Base-by-base conservation (phyloP, 805 yeast species). In the Candida sakaeoensis region DNA sequence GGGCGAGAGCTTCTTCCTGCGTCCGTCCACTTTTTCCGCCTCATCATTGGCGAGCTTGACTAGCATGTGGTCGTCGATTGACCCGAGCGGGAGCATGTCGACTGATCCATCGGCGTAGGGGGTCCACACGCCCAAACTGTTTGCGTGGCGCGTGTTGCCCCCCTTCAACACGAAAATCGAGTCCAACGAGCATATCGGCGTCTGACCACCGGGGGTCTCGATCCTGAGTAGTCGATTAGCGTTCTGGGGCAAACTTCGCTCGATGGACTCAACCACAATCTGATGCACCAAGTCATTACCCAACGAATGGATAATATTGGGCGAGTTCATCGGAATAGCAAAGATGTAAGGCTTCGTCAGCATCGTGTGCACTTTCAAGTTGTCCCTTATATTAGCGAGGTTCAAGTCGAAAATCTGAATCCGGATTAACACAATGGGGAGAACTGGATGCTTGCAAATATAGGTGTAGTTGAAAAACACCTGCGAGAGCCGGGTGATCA, bases 41-140 rank as follows among this genome's bases (percentile, higher is more conserved):
- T 24, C 13, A 13, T n/a, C n/a, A n/a, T n/a, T n/a, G n/a, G 23
- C 3, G 8, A 27, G 21, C 18, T 19, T 9, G 19, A 33, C 51
- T 47, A 76, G 42, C 2, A 60, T 46, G 52, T 81, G 87, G 1
- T 54, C 49, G 7, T 58, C 60, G 1, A 63, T 54, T 25, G 68
- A 58, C 13, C 71, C 75, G 26, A 85, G 62, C 0, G 95, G 90
- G 0, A 80, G 72, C 3, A 74, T 67, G 56, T 86, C 95, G 5
- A 79, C 76, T 1, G 68, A 61, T 0, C 79, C 79, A 47, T 80
- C 79, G 0, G 95, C 91, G 55, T 84, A 86, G 0, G 82, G 75
- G 0, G 76, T 55, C 95, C 95, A 86, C 6, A 77, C 68, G 0
- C 91, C 95, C 40, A 82, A 52, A 8, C 89, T 70, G 21, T 74